Conservation (phyloP, 164 flowering plant genomes). For the Malania oleifera region DNA sequence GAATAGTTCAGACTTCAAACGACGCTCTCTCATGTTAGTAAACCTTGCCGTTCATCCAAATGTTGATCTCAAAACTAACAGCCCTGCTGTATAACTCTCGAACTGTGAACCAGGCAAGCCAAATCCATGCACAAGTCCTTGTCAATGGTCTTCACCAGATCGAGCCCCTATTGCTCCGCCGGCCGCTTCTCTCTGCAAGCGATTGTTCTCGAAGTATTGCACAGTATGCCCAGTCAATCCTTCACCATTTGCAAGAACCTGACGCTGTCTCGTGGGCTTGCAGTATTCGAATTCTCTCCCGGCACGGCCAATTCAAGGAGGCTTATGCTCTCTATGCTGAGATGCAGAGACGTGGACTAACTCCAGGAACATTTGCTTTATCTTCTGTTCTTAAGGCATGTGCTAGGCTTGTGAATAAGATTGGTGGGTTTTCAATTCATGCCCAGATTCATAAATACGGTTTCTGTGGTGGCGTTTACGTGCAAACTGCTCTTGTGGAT, state of each 20-base stretch:
- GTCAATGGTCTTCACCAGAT: conserved; percentile 13
- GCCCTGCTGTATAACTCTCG: background rate
- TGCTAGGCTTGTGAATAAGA: conserved; percentile 17
- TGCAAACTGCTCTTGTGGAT: conserved; percentile 34
- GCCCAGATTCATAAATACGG: conserved; percentile 30
- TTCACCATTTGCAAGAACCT: conserved; percentile 15
- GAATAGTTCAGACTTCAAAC: too few relatives aligned
- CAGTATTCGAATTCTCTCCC: conserved; percentile 22
- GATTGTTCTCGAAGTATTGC: background rate
- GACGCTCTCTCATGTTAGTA: too few relatives aligned
- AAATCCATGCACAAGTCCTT: conserved; percentile 24
- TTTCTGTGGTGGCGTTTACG: conserved; percentile 27
- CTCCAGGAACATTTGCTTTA: conserved; percentile 22
- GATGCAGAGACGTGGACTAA: conserved; percentile 15
- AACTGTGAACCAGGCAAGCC: background rate
- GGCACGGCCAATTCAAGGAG: conserved; percentile 28
- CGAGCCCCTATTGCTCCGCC: conserved; percentile 12
- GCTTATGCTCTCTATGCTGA: conserved; percentile 23
- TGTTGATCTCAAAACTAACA: background rate
- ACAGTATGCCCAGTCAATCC: conserved; percentile 12
- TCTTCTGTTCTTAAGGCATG: conserved; percentile 37
- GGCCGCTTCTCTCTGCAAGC: background rate
- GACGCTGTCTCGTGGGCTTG: conserved; percentile 20
- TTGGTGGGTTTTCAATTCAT: conserved; percentile 26
- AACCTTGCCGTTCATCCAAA: too few relatives aligned